phyloP scores from a whole-genome alignment of 2,329 filamentous ascomycete genomes.

The Xylaria sp. region DNA sequence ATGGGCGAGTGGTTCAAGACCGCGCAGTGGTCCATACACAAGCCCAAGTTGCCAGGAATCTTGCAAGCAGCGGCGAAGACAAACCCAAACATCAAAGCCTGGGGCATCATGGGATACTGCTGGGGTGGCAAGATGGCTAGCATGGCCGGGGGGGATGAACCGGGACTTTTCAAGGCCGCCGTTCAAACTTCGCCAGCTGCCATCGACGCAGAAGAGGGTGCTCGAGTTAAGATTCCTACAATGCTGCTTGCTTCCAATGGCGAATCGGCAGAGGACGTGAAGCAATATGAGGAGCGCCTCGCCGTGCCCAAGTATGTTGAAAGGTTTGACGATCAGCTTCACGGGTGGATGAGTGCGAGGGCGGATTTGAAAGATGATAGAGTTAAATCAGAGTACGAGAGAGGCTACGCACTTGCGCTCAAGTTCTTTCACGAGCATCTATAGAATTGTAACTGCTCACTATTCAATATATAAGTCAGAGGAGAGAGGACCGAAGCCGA shows the following conservation, averaged over 20 bases:
- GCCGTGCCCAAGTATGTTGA: constrained; percentile 67
- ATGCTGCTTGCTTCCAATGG: constrained; percentile 71
- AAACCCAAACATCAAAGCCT: constrained; percentile 64
- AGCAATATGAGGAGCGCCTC: constrained; percentile 62
- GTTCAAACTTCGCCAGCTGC: constrained; percentile 67
- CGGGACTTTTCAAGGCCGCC: constrained; percentile 60
- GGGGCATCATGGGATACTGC: constrained; percentile 70
- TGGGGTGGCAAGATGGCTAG: constrained; percentile 73
- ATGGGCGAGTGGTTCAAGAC: constrained; percentile 66
- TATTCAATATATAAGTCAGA: constrained; percentile 4
- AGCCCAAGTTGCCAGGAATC: constrained; percentile 60
- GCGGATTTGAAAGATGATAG: constrained; percentile 63
- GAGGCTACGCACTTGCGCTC: constrained; percentile 67
- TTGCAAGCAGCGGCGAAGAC: constrained; percentile 60
- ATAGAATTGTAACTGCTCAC: constrained; percentile 1
- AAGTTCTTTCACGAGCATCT: constrained; percentile 64
- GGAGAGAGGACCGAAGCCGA: background rate
- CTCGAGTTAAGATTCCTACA: constrained; percentile 38
- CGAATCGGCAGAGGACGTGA: constrained; percentile 63
- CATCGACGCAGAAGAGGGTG: constrained; percentile 68
- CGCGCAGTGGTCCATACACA: constrained; percentile 57
- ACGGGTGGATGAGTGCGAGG: constrained; percentile 78
- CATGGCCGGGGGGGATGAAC: constrained; percentile 58
- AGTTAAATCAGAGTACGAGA: constrained; percentile 67
- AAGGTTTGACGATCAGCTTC: constrained; percentile 70